phyloP scores from a whole-genome alignment of 139 green algal species.

The Trebouxia sp. region DNA sequence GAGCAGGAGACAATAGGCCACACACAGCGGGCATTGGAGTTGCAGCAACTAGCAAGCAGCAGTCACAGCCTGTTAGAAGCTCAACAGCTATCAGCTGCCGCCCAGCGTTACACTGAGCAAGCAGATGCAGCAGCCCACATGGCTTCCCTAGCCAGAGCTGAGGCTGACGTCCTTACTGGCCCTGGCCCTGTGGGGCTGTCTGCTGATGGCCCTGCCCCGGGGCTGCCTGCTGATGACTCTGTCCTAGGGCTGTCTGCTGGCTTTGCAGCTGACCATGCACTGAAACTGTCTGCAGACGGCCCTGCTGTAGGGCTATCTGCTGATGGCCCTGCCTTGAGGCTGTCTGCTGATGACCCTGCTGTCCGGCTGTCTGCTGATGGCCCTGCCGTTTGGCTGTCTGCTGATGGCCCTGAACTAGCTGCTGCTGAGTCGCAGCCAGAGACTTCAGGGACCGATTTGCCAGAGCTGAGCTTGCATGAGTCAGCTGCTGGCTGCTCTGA shows the following conservation, averaged over 20 bases:
- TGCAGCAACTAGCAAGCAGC: constrained; percentile 2
- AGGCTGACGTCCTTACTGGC: neutral
- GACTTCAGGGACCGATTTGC: neutral
- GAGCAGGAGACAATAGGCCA: neutral
- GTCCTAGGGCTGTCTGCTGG: too few relatives aligned
- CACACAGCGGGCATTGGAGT: neutral
- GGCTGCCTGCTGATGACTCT: neutral
- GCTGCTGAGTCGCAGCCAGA: neutral
- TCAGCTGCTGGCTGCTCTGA: neutral
- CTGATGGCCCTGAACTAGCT: neutral
- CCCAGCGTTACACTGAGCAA: neutral
- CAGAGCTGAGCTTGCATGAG: neutral
- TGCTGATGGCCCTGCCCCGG: neutral
- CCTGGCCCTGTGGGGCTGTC: neutral
- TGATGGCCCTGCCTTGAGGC: neutral
- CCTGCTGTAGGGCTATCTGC: neutral
- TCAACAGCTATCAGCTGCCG: neutral
- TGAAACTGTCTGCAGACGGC: neutral
- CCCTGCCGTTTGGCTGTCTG: neutral
- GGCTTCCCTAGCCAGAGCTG: neutral
- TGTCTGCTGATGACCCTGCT: neutral
- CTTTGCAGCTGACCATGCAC: too few relatives aligned
- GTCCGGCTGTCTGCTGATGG: neutral
- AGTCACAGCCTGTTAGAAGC: neutral
- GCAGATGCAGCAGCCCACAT: neutral